Percentiles rank a stretch among this genome's conserved stretches.
phyloP scores from a whole-genome alignment of 163 green algal species.

The Chlorella variabilis region DNA sequence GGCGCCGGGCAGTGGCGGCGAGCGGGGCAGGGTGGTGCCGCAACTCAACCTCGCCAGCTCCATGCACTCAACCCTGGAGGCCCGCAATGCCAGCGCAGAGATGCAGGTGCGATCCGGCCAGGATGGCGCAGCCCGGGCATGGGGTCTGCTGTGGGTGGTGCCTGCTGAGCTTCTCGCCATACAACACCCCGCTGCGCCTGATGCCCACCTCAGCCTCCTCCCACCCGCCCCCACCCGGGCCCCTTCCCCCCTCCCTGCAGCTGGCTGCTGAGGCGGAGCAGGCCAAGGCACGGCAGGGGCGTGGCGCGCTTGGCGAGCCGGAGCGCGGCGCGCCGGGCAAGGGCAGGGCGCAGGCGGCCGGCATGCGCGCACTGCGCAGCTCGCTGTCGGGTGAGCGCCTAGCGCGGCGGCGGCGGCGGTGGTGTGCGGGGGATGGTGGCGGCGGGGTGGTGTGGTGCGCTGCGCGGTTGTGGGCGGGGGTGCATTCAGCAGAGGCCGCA shows the following conservation, averaged over 20 bases:
- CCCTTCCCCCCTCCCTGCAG: not conserved
- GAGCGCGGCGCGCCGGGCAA: conserved; percentile 48
- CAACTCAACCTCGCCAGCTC: conserved; percentile 24
- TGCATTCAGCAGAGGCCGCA: too few relatives aligned
- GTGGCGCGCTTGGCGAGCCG: conserved; percentile 40
- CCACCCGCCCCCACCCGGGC: too few relatives aligned
- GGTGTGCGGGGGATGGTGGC: too few relatives aligned
- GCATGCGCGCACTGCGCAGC: conserved; percentile 16
- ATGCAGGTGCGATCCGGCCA: too few relatives aligned
- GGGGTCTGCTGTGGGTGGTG: not conserved
- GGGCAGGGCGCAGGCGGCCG: conserved; percentile 58
- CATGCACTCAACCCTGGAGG: conserved; percentile 40
- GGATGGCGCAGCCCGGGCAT: too few relatives aligned
- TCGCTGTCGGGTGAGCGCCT: conserved; percentile 12
- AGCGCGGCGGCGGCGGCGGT: too few relatives aligned
- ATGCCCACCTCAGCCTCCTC: too few relatives aligned
- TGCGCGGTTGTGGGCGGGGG: too few relatives aligned
- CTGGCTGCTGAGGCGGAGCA: conserved; percentile 35
- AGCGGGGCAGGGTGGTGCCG: not conserved
- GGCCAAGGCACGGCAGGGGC: conserved; percentile 15
- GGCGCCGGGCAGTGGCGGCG: not conserved
- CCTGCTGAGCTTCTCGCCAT: not conserved
- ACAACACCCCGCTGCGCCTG: too few relatives aligned
- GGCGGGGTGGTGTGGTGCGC: too few relatives aligned
- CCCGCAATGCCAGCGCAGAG: conserved; percentile 36